A percentile compares a stretch with the other conserved stretches of the same genome.
Conservation (phyloP, 495 filamentous ascomycete genomes). For the Pyrenopolyporus hunteri region DNA sequence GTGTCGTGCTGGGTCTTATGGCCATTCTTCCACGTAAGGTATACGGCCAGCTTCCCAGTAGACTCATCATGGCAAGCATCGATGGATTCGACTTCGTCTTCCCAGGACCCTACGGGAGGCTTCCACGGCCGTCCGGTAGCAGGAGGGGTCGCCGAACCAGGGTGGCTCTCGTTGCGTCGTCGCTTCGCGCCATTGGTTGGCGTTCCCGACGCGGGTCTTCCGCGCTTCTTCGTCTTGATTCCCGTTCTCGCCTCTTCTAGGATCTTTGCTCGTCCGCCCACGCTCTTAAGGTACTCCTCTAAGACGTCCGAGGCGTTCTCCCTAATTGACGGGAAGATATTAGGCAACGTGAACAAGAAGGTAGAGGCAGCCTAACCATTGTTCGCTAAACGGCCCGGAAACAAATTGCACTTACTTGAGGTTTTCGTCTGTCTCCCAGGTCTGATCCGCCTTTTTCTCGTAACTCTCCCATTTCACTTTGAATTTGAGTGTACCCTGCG, state of each 20-base stretch:
- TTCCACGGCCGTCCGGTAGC: constrained; percentile 52
- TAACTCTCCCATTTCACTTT: constrained; percentile 69
- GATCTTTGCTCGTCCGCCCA: constrained; percentile 62
- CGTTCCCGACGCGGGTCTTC: constrained; percentile 45
- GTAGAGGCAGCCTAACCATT: background rate
- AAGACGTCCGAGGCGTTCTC: constrained; percentile 53
- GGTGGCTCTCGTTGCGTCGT: constrained; percentile 46
- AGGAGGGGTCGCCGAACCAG: constrained; percentile 46
- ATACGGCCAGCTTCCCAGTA: constrained; percentile 54
- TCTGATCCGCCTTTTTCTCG: constrained; percentile 62
- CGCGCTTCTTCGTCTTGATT: constrained; percentile 54
- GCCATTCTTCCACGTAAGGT: constrained; percentile 62
- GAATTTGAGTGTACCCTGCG: constrained; percentile 51
- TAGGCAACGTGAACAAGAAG: constrained; percentile 9
- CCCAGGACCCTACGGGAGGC: constrained; percentile 63
- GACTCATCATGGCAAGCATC: constrained; percentile 63
- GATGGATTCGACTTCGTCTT: constrained; percentile 59
- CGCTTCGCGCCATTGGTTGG: constrained; percentile 45
- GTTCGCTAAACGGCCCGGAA: background rate
- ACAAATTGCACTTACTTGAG: constrained; percentile 48
- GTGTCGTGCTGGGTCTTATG: constrained; percentile 66
- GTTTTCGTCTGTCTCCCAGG: constrained; percentile 67
- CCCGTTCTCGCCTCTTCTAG: constrained; percentile 48
- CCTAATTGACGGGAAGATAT: constrained; percentile 29
- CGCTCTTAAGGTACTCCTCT: constrained; percentile 49